Percentiles rank a stretch among this genome's conserved stretches.
These are phyloP conservation scores for Penicillium crystallinum DNA, from an alignment of 495 filamentous ascomycete species.

Conservation along the genomic window DNA sequence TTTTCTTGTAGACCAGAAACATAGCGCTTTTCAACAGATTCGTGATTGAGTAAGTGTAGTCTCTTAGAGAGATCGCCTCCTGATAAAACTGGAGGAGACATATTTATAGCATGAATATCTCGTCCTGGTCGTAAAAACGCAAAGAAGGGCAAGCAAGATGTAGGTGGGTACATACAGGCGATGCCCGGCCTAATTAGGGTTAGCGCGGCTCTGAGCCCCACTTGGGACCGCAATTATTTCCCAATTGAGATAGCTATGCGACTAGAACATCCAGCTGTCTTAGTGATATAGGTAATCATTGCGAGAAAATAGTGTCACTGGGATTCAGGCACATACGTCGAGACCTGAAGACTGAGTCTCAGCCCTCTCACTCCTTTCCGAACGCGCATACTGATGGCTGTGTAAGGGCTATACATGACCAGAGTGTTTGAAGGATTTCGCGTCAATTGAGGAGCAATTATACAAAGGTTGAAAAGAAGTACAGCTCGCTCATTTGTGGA, in stretches of 20 bases:
- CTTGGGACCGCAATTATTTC: not conserved
- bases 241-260: not conserved
- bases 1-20: constrained; percentile 13
- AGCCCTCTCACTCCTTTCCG: too few species aligned
- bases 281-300: not conserved
- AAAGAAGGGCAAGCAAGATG: not conserved
- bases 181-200: not conserved
- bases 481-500: too few species aligned
- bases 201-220: not conserved
- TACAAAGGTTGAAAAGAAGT: too few species aligned
- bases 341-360: too few species aligned
- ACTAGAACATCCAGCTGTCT: not conserved
- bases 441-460: too few species aligned
- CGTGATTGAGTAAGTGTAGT: not conserved
- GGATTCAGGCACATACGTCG: too few species aligned
- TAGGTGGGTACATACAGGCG: not conserved
- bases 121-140: not conserved
- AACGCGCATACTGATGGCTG: too few species aligned
- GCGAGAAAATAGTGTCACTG: not conserved
- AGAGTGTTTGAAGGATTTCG: too few species aligned
- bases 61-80: not conserved
- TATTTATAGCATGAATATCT: not conserved
- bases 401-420: too few species aligned
- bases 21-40: too few species aligned
- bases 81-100: not conserved